Conservation (phyloP, 83 land plant species). For the Thuja plicata region DNA sequence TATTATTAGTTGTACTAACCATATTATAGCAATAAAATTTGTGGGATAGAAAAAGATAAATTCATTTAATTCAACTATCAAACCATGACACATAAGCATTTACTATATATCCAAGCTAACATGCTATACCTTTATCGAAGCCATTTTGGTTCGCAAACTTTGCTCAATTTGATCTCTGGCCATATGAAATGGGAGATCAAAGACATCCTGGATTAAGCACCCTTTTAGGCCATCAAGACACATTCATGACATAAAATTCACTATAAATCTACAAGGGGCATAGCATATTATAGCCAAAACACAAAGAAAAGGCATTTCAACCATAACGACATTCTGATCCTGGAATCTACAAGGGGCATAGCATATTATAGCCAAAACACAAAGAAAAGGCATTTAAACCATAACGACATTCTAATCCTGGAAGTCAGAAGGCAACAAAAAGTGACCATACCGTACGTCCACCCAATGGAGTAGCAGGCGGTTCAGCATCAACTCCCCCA, state of each 20-base stretch:
- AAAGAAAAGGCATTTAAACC: background rate
- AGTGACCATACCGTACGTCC: slow-evolving; percentile 78
- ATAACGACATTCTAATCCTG: background rate
- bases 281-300: background rate
- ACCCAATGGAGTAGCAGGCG: slow-evolving; percentile 80
- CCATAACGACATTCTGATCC: background rate
- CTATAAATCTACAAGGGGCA: slow-evolving; percentile 2
- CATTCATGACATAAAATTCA: background rate
- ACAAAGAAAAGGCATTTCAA: background rate
- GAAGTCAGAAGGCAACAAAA: background rate
- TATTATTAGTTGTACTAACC: background rate
- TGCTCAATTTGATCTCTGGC: slow-evolving; percentile 99
- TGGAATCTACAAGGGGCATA: background rate
- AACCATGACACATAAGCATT: background rate
- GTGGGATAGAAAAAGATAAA: background rate
- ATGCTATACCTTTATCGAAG: slow-evolving; percentile 81
- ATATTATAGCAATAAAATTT: background rate
- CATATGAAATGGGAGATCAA: slow-evolving; percentile 98
- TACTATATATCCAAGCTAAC: background rate
- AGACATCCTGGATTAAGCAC: slow-evolving; percentile 69
- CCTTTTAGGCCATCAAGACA: background rate
- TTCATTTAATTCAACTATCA: background rate
- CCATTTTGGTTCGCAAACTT: slow-evolving; percentile 91
- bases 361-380: background rate
- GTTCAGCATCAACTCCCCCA: slow-evolving; percentile 50